Percentiles rank a stretch among this genome's conserved stretches.
These are phyloP conservation scores for Taiwanofungus camphoratus DNA, from an alignment of 1,284 basidiomycete species.

Conservation along the genomic window DNA sequence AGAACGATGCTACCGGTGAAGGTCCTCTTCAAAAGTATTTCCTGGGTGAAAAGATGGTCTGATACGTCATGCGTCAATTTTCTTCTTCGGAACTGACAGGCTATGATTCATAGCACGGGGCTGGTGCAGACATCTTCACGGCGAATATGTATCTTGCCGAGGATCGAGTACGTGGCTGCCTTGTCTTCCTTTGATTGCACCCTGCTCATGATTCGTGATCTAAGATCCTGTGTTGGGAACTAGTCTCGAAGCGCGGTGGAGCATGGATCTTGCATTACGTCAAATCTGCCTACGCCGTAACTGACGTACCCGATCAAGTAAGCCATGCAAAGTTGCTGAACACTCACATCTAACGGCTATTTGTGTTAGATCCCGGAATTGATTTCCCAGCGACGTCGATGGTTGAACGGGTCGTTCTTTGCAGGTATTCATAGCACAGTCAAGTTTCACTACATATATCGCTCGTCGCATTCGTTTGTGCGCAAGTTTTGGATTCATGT, in stretches of 20 bases:
- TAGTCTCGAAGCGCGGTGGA: slow-evolving; percentile 82
- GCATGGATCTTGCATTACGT: slow-evolving; percentile 93
- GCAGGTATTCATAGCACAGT: slow-evolving; percentile 87
- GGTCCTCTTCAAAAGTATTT: slow-evolving; percentile 95
- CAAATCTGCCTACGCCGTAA: slow-evolving; percentile 88
- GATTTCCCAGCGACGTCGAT: slow-evolving; percentile 88
- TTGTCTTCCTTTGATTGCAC: background rate
- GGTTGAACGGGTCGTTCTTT: slow-evolving; percentile 98
- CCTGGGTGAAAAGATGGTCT: slow-evolving; percentile 83
- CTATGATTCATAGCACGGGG: slow-evolving; percentile 52
- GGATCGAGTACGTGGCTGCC: slow-evolving; percentile 54
- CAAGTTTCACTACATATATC: slow-evolving; percentile 91
- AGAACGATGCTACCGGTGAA: slow-evolving; percentile 78
- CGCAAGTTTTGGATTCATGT: slow-evolving; percentile 94
- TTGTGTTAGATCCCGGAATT: slow-evolving; percentile 68
- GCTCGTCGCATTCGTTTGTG: slow-evolving; percentile 77
- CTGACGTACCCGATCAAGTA: slow-evolving; percentile 85
- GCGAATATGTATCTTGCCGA: slow-evolving; percentile 96
- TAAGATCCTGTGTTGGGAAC: slow-evolving; percentile 88
- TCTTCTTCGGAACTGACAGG: background rate
- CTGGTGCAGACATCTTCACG: slow-evolving; percentile 85
- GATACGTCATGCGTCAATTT: slow-evolving; percentile 17
- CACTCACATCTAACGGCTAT: background rate
- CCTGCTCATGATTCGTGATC: slow-evolving; percentile 12
- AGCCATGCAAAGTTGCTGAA: slow-evolving; percentile 13